These are phyloP conservation scores for Bondarzewia mesenterica DNA, from an alignment of 1,284 basidiomycete species.

Conservation along the genomic window DNA sequence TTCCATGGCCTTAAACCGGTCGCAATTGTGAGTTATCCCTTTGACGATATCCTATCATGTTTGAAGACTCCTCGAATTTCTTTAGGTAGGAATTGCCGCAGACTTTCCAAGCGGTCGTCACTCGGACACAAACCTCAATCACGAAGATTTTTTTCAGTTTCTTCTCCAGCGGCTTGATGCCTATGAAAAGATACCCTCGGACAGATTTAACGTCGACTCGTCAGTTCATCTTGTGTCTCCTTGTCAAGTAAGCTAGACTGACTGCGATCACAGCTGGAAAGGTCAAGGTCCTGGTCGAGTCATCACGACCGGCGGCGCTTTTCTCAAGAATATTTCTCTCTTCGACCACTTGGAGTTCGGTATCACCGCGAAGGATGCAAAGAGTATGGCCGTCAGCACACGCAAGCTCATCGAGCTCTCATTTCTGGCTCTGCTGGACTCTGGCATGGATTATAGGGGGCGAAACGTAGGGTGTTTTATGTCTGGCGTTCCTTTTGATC, in stretches of 20 bases:
- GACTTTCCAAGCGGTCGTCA: constrained; percentile 27
- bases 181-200: constrained; percentile 26
- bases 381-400: constrained; percentile 25
- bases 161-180: constrained; percentile 25
- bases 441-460: constrained; percentile 32
- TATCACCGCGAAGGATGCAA: constrained; percentile 28
- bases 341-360: constrained; percentile 36
- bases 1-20: too few species aligned
- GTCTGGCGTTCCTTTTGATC: constrained; percentile 17
- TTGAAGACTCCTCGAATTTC: neutral
- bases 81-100: constrained; percentile 32
- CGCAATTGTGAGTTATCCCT: neutral
- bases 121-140: constrained; percentile 24
- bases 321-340: constrained; percentile 27
- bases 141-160: constrained; percentile 29
- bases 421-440: constrained; percentile 31
- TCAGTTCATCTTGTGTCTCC: constrained; percentile 11
- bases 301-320: constrained; percentile 24
- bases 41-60: neutral
- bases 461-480: constrained; percentile 31
- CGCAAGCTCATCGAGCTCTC: constrained; percentile 29
- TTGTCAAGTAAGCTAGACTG: neutral
- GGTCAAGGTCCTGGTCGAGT: constrained; percentile 21
- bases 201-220: constrained; percentile 25
- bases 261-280: constrained; percentile 17